These are phyloP conservation scores for Pseudogymnoascus destructans DNA, from an alignment of 2,329 filamentous ascomycete species.

Conservation along the genomic window DNA sequence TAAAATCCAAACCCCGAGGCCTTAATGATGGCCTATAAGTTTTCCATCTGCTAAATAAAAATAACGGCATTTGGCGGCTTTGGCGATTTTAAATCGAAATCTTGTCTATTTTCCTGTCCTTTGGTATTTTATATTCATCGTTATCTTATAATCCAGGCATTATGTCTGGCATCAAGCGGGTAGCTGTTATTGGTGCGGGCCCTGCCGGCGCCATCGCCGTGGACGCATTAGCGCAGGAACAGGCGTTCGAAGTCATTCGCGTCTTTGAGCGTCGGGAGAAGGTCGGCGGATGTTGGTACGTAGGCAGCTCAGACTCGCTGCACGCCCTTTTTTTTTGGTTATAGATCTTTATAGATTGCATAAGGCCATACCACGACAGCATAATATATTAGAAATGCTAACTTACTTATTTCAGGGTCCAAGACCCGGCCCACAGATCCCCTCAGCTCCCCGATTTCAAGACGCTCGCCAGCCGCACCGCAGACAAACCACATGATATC, in stretches of 20 bases:
- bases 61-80: not conserved
- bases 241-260: conserved; percentile 43
- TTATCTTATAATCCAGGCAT: not conserved
- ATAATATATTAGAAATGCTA: not conserved
- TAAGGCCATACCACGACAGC: not conserved
- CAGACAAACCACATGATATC: conserved; percentile 36
- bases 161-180: conserved; percentile 24
- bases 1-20: not conserved
- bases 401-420: conserved; percentile 29
- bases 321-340: not conserved
- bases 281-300: conserved; percentile 47
- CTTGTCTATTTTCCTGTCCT: not conserved
- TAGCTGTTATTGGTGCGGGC: conserved; percentile 49
- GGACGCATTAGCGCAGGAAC: conserved; percentile 46
- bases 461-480: conserved; percentile 34
- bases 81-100: not conserved
- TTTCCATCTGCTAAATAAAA: not conserved
- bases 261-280: conserved; percentile 49
- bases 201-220: conserved; percentile 47
- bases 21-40: not conserved
- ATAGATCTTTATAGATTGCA: not conserved
- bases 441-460: conserved; percentile 32
- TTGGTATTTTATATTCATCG: not conserved
- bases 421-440: conserved; percentile 27
- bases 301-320: not conserved